These are phyloP conservation scores for Tulasnella sp. DNA, from an alignment of 768 basidiomycete species.

Conservation along the genomic window DNA sequence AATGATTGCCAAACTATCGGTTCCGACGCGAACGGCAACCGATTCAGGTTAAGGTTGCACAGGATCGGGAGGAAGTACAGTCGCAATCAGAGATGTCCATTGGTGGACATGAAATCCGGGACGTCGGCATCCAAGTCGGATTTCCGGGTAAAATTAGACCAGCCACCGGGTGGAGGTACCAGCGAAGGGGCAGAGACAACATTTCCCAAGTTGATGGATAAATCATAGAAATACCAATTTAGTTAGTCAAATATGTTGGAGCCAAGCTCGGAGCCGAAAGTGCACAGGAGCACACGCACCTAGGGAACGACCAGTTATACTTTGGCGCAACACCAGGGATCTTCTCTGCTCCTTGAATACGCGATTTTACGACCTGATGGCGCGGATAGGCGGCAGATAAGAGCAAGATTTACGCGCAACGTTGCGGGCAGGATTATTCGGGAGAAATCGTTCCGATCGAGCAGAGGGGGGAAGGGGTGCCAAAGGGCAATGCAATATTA, in stretches of 20 bases:
- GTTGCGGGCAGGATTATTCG: not conserved
- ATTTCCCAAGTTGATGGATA: not conserved
- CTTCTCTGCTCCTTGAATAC: conserved; percentile 74
- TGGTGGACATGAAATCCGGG: conserved; percentile 2
- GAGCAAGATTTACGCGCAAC: conserved; percentile 22
- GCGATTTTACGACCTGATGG: conserved; percentile 85
- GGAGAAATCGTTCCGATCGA: not conserved
- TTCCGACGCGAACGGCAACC: not conserved
- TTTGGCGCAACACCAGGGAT: conserved; percentile 69
- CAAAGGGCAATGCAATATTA: conserved; percentile 1
- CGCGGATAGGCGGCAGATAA: not conserved
- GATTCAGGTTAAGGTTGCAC: not conserved
- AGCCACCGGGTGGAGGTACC: not conserved
- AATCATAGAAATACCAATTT: not conserved
- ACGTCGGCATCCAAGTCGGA: not conserved
- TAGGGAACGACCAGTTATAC: conserved; percentile 95
- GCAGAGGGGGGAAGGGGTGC: not conserved
- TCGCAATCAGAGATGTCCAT: not conserved
- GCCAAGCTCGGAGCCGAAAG: not conserved
- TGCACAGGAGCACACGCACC: conserved; percentile 38
- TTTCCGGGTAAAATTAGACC: not conserved
- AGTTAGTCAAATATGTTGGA: not conserved
- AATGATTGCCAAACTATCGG: conserved; percentile 58
- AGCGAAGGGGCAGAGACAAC: not conserved
- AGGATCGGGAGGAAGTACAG: not conserved